Evolutionary conservation across 2,329 filamentous ascomycete species (phyloP).

Genomic region (Podosphaera aphanis): DNA sequence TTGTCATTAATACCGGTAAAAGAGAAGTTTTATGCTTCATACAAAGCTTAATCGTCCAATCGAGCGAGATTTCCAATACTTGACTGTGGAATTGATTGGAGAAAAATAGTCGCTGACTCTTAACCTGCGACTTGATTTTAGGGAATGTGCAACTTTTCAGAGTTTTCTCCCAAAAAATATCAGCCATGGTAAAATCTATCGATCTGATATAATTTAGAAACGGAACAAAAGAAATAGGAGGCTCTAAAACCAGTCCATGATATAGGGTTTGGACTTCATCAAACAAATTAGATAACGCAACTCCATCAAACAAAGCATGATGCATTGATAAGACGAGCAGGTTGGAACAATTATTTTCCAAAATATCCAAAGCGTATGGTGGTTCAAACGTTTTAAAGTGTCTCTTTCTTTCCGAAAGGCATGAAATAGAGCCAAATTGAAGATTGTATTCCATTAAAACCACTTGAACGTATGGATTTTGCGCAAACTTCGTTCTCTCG

Average conservation of each 20-base stretch:
- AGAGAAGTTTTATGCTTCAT: conserved; percentile 34
- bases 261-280: conserved; percentile 43
- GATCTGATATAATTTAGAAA: conserved; percentile 39
- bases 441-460: conserved; percentile 27
- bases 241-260: conserved; percentile 21
- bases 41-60: conserved; percentile 23
- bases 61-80: conserved; percentile 5
- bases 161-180: conserved; percentile 41
- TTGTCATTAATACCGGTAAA: conserved; percentile 44
- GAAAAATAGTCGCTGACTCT: neutral
- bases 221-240: conserved; percentile 29
- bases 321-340: conserved; percentile 24
- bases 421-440: conserved; percentile 5
- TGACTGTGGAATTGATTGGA: conserved; percentile 5
- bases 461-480: conserved; percentile 48
- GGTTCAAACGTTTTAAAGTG: conserved; percentile 6
- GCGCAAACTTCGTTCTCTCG: conserved; percentile 32
- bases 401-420: neutral
- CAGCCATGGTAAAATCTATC: conserved; percentile 23
- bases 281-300: conserved; percentile 47
- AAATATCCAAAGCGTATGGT: conserved; percentile 11
- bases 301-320: conserved; percentile 71
- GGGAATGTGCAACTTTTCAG: conserved; percentile 26
- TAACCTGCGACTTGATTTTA: neutral
- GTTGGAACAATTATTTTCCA: neutral